Percentiles rank a stretch among this genome's conserved stretches.
phyloP scores from a whole-genome alignment of 1,284 basidiomycete species.

The Thecaphora frezii region DNA sequence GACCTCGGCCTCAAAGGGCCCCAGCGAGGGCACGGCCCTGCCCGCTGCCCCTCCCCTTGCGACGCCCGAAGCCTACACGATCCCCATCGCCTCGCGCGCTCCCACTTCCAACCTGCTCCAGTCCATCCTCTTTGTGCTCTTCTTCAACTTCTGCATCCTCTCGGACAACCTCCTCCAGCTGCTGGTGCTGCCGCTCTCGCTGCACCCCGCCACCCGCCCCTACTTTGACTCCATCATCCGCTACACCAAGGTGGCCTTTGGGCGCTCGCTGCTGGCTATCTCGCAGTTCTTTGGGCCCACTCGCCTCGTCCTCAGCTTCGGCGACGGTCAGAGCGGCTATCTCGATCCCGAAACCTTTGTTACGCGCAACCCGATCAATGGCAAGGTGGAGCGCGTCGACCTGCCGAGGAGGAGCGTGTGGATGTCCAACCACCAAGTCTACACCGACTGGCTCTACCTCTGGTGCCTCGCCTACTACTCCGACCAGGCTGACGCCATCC shows the following conservation, averaged over 20 bases:
- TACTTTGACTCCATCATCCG: constrained; percentile 27
- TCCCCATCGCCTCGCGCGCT: constrained; percentile 35
- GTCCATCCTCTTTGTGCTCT: constrained; percentile 32
- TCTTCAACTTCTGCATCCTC: constrained; percentile 45
- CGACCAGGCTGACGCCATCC: constrained; percentile 35
- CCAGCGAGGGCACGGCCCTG: no score
- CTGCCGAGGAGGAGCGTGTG: constrained; percentile 34
- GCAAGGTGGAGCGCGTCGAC: constrained; percentile 22
- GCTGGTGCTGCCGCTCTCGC: constrained; percentile 31
- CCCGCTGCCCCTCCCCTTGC: not conserved
- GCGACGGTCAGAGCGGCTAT: constrained; percentile 33
- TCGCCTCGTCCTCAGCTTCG: constrained; percentile 39
- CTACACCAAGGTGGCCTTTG: constrained; percentile 43
- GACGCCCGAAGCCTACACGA: constrained; percentile 9
- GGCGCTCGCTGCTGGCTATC: constrained; percentile 29
- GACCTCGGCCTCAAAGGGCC: no score
- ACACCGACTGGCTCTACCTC: constrained; percentile 54
- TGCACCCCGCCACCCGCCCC: constrained; percentile 18
- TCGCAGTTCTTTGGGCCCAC: constrained; percentile 50
- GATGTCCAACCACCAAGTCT: constrained; percentile 47
- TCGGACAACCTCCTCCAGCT: constrained; percentile 32
- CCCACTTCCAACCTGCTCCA: constrained; percentile 20
- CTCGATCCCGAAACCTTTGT: constrained; percentile 42
- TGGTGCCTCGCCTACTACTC: constrained; percentile 51
- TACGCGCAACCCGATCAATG: constrained; percentile 20